Evolutionary conservation across 2,329 filamentous ascomycete genomes (phyloP).

Genomic region (Ceratocystis diversiconidia): DNA sequence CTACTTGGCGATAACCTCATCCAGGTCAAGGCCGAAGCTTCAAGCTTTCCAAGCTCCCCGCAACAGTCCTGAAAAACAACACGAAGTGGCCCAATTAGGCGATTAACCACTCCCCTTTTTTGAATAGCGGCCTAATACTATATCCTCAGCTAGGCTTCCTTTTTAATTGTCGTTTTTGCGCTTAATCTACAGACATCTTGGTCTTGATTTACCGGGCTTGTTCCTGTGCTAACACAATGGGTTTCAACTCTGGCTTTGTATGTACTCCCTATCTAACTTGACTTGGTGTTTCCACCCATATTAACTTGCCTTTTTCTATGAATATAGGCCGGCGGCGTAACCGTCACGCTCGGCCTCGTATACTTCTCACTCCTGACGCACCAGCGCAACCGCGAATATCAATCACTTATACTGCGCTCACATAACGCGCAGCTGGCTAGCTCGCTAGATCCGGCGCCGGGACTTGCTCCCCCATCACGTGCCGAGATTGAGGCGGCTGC

Average conservation of each 20-base stretch:
- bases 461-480: constrained; percentile 35
- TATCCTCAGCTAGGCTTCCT: not conserved
- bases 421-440: constrained; percentile 41
- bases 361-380: constrained; percentile 60
- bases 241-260: constrained; percentile 63
- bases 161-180: not conserved
- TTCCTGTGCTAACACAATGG: constrained; percentile 36
- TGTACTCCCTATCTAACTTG: constrained; percentile 22
- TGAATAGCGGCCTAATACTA: not conserved
- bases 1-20: not conserved
- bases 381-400: constrained; percentile 49
- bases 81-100: not conserved
- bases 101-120: not conserved
- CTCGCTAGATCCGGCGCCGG: constrained; percentile 36
- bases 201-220: not conserved
- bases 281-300: not conserved
- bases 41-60: not conserved
- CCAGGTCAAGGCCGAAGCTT: not conserved
- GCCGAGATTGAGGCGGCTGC: constrained; percentile 37
- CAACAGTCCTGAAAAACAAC: not conserved
- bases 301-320: not conserved
- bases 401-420: constrained; percentile 41
- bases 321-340: constrained; percentile 55
- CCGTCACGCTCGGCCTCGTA: constrained; percentile 57
- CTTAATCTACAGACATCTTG: not conserved